Evolutionary conservation across 495 filamentous ascomycete species (phyloP), one percentile per base, ranked within the genome.

Genomic region (Aspergillus baeticus): DNA sequence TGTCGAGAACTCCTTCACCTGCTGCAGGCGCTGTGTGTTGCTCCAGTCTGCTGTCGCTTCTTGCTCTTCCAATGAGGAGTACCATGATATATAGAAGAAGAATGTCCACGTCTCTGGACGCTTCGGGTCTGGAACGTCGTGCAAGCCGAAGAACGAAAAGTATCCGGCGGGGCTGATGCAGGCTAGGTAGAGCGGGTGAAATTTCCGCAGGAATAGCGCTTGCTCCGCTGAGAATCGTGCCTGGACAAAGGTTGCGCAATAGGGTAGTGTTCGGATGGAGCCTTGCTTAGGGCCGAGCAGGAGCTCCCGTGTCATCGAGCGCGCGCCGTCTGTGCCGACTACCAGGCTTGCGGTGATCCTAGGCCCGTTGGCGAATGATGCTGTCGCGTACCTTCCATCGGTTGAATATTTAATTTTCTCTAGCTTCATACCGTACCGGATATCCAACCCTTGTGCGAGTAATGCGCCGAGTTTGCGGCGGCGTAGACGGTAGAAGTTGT

Each of bases 291-390:
- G 51, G 0, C 77, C 77, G 11, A 82, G 63, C 0, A 82, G 58
- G 7, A 71, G 41, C 33, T 65, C 58, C 5, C 80, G 67, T 0
- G 76, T 66, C 18, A 54, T 63, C 17, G 75, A 77, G 10, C 69
- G 66, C 13, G 79, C 68, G 15, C 79, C 79, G 53, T 83, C 81
- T 0, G 79, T 69, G 0, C 78, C 80, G 17, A 83, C 51, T 2
- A 81, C 55, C 1, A 72, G 63, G 29, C 60, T 48, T 8, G 61
- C 61, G 0, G 33, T 53, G 18, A 60, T 59, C 0, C 23, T 50
- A 1, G 50, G 21, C 3, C 63, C 66, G 47, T 68, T 63, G 2
- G 51, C 41, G 35, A 72, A 69, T 4, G 20, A 21, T 1, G 62
- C 53, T 0, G 53, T 69, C 64, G 66, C 64, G 69, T 29, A 2